phyloP scores from a whole-genome alignment of 768 basidiomycete species.

The Crepidotus variabilis region DNA sequence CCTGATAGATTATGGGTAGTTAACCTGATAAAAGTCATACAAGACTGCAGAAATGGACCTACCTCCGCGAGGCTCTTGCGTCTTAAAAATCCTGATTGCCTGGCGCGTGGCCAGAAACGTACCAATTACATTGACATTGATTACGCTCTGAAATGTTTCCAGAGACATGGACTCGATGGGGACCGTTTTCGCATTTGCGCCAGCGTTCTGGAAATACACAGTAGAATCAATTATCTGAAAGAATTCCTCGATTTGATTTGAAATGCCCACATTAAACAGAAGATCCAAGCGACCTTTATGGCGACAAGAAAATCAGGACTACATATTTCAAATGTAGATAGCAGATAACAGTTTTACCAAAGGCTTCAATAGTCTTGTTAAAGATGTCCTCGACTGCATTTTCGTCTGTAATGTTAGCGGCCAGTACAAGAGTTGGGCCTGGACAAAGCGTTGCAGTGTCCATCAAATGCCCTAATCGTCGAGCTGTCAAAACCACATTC shows the following conservation, averaged over 20 bases:
- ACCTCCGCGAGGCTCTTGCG: slow-evolving; percentile 71
- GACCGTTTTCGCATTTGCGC: slow-evolving; percentile 43
- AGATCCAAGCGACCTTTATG: slow-evolving; percentile 61
- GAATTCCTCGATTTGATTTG: too few relatives aligned
- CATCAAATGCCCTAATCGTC: slow-evolving; percentile 52
- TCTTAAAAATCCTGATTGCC: slow-evolving; percentile 71
- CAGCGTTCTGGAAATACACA: slow-evolving; percentile 61
- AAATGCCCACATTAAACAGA: slow-evolving; percentile 63
- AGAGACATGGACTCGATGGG: slow-evolving; percentile 61
- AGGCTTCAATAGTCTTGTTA: slow-evolving; percentile 42
- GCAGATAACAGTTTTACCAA: slow-evolving; percentile 38
- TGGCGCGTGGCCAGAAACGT: slow-evolving; percentile 76
- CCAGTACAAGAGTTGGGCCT: slow-evolving; percentile 37
- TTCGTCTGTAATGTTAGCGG: slow-evolving; percentile 67
- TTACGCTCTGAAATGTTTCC: slow-evolving; percentile 56
- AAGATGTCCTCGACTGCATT: slow-evolving; percentile 62
- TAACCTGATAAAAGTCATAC: not conserved
- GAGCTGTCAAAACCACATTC: slow-evolving; percentile 62
- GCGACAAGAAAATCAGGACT: not conserved
- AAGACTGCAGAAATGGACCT: slow-evolving; percentile 10
- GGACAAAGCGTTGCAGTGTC: slow-evolving; percentile 50
- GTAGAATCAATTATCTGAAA: too few relatives aligned
- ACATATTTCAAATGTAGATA: slow-evolving; percentile 1
- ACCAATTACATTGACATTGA: slow-evolving; percentile 70
- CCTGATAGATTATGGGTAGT: slow-evolving; percentile 28